Conservation (phyloP, 768 basidiomycete species). For the Podaxis sp. region DNA sequence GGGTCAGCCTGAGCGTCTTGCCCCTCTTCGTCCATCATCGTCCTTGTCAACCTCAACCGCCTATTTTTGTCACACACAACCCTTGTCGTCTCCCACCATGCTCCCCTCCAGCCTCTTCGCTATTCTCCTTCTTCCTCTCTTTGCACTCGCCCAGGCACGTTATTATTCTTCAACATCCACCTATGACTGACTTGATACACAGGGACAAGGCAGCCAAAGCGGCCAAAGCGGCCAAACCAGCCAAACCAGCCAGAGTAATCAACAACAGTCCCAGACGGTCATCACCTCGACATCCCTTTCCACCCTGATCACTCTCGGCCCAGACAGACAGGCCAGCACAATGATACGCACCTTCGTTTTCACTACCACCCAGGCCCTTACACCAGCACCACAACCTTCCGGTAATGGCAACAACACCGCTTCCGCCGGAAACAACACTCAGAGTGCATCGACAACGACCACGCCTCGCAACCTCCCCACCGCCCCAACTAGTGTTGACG, state of each 20-base stretch:
- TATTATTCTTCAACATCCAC: not conserved
- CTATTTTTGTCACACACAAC: constrained; percentile 27
- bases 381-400: constrained; percentile 38
- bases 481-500: constrained; percentile 53
- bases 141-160: constrained; percentile 44
- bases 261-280: constrained; percentile 27
- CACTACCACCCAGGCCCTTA: constrained; percentile 42
- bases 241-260: not conserved
- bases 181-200: constrained; percentile 2
- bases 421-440: constrained; percentile 26
- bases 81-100: constrained; percentile 25
- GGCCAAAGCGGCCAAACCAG: not conserved
- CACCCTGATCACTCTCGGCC: constrained; percentile 34
- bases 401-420: constrained; percentile 21
- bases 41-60: constrained; percentile 20
- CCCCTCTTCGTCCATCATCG: constrained; percentile 11
- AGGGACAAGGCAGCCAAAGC: not conserved
- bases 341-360: constrained; percentile 41
- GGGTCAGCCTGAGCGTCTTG: not conserved
- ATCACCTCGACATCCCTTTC: constrained; percentile 41
- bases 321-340: constrained; percentile 42
- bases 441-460: constrained; percentile 38
- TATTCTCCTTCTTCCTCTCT: constrained; percentile 38
- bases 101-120: constrained; percentile 33
- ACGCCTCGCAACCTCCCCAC: constrained; percentile 50